Conservation (phyloP, 1,139 yeast genomes). For the Hanseniaspora uvarum region DNA sequence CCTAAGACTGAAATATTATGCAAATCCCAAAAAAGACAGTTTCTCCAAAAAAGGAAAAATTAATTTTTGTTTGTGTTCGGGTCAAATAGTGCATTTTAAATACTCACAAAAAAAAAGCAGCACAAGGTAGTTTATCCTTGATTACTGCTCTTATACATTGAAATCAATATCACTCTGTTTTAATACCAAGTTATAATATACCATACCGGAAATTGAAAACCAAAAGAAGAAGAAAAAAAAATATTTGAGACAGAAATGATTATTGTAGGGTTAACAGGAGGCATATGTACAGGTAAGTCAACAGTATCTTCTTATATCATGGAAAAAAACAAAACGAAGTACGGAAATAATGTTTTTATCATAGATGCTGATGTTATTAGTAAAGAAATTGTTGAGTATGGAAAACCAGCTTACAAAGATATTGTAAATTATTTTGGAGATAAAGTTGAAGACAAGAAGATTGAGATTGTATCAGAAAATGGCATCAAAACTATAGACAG, state of each 20-base stretch:
- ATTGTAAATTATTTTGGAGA: conserved; percentile 52
- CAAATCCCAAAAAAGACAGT: too few relatives aligned
- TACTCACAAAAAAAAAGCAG: too few relatives aligned
- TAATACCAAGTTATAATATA: too few relatives aligned
- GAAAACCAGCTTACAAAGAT: conserved; percentile 54
- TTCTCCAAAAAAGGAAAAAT: too few relatives aligned
- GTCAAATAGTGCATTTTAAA: too few relatives aligned
- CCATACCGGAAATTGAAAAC: neutral
- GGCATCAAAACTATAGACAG: conserved; percentile 50
- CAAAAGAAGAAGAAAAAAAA: neutral
- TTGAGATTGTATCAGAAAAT: conserved; percentile 27
- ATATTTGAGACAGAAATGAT: conserved; percentile 61
- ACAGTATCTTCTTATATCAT: conserved; percentile 61
- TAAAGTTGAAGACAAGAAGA: conserved; percentile 43
- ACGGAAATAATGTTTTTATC: conserved; percentile 40
- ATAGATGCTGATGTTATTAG: conserved; percentile 91
- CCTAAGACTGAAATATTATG: too few relatives aligned
- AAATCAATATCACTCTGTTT: too few relatives aligned
- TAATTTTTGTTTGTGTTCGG: too few relatives aligned
- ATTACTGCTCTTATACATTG: too few relatives aligned
- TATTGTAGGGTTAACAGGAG: conserved; percentile 88
- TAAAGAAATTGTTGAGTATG: conserved; percentile 73
- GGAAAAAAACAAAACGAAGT: conserved; percentile 32
- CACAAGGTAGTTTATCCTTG: too few relatives aligned
- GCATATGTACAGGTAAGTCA: conserved; percentile 90